These are phyloP conservation scores for Excoecaria cochinchinensis DNA, from an alignment of 345 rosid species.

Conservation along the genomic window DNA sequence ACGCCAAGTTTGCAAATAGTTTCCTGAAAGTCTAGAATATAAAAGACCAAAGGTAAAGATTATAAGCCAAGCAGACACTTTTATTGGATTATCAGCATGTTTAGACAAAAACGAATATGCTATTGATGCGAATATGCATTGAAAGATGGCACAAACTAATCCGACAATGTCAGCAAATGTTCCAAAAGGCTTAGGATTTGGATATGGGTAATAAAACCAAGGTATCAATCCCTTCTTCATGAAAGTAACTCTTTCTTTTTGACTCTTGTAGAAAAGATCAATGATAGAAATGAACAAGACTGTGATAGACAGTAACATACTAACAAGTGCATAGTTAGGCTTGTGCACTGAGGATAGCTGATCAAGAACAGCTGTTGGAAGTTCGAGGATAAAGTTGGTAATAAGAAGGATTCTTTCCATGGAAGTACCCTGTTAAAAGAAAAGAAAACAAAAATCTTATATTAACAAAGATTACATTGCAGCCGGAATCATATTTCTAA, in stretches of 20 bases:
- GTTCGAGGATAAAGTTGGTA: slow-evolving; percentile 14
- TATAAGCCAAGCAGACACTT: background rate
- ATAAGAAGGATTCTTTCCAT: slow-evolving; percentile 8
- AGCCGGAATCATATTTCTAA: no score
- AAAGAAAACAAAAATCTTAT: background rate
- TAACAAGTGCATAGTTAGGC: slow-evolving; percentile 5
- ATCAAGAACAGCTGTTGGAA: slow-evolving; percentile 16
- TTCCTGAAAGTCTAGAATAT: background rate
- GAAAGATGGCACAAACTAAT: background rate
- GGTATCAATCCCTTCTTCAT: background rate
- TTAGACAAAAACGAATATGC: background rate
- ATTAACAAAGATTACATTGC: background rate
- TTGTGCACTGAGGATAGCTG: slow-evolving; percentile 13
- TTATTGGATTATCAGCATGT: background rate
- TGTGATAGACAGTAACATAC: slow-evolving; percentile 12
- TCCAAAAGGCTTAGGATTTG: slow-evolving; percentile 1
- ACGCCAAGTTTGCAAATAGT: no score
- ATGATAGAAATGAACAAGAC: slow-evolving; percentile 11
- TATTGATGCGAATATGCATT: background rate
- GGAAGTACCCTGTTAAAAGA: background rate
- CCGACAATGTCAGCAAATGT: background rate
- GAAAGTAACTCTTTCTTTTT: background rate
- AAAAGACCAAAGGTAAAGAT: background rate
- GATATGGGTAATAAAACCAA: slow-evolving; percentile 5
- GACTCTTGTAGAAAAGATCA: slow-evolving; percentile 4